These are phyloP conservation scores for Pseudogymnoascus sp. DNA, from an alignment of 2,329 filamentous ascomycete genomes.

Conservation along the genomic window DNA sequence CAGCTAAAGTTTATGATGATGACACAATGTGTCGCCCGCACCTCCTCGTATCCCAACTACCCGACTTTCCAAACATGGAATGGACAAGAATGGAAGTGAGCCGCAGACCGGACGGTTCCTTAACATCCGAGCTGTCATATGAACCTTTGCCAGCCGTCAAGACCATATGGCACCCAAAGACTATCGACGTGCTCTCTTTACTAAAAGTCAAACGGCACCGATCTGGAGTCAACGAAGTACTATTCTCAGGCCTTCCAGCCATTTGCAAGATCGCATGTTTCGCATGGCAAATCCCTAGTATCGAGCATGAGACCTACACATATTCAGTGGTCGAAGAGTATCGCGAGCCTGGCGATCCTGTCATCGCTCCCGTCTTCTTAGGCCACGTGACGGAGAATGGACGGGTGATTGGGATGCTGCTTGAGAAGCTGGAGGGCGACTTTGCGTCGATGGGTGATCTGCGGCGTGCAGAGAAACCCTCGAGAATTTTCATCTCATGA, in stretches of 20 bases:
- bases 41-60: conserved; percentile 7
- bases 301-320: conserved; percentile 18
- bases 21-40: background rate
- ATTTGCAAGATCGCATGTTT: conserved; percentile 19
- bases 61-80: background rate
- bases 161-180: conserved; percentile 12
- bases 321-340: conserved; percentile 11
- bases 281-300: conserved; percentile 17
- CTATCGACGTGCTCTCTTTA: conserved; percentile 11
- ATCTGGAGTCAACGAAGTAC: conserved; percentile 11
- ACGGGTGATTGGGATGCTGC: conserved; percentile 29
- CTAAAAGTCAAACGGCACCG: conserved; percentile 12
- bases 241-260: background rate
- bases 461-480: conserved; percentile 23
- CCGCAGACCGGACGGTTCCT: conserved; percentile 8
- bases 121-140: conserved; percentile 6
- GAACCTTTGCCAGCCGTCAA: conserved; percentile 9
- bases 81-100: conserved; percentile 7
- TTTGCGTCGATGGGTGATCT: conserved; percentile 25
- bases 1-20: background rate
- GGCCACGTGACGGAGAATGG: conserved; percentile 29
- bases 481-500: conserved; percentile 19
- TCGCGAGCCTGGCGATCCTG: background rate
- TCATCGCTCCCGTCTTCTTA: conserved; percentile 28
- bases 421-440: conserved; percentile 28